Evolutionary conservation across 495 filamentous ascomycete genomes (phyloP), one percentile per base, ranked within the genome.

Genomic region (Podospora conica): DNA sequence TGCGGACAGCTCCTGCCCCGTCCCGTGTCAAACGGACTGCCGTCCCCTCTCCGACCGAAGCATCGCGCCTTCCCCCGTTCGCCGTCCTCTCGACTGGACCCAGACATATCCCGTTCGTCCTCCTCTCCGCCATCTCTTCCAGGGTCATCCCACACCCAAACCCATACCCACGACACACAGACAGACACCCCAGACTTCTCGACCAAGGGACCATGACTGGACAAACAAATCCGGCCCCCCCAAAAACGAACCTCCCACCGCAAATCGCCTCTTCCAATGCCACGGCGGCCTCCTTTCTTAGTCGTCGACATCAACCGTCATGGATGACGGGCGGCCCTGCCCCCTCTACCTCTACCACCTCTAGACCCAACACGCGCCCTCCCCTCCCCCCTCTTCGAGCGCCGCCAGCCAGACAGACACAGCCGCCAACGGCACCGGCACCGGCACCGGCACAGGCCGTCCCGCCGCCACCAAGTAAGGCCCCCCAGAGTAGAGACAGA

Each of bases 251-350:
- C 29, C 22, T 61, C 18, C 57, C 67, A 15, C 21, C 67, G 12
- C 83, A 86, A 66, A 78, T 90, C 63, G 84, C 83, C 33, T 79
- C 81, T 3, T 87, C 88, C 18, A 95, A 93, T 76, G 86, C 86
- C 57, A 93, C 91, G 15, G 78, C 86, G 60, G 86, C 81, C 67
- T 74, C 83, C 40, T 90, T 91, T 76, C 78, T 91, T 61, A 87
- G 88, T 53, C 82, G 85, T 6, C 20, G 31, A 55, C 79, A 79
- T 65, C 86, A 86, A 72, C 88, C 82, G 69, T 79, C 85, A 71
- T 93, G 91, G 91, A 89, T 92, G 83, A 68, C 73, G 40, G 68
- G 75, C 56, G 75, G 74, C 62, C 67, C 70, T 20, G 23, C 55
- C n/a, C n/a, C n/a, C n/a, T n/a, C n/a, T n/a, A n/a, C n/a, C n/a